phyloP scores from a whole-genome alignment of 441 rosid species.

The Lepidium campestre region DNA sequence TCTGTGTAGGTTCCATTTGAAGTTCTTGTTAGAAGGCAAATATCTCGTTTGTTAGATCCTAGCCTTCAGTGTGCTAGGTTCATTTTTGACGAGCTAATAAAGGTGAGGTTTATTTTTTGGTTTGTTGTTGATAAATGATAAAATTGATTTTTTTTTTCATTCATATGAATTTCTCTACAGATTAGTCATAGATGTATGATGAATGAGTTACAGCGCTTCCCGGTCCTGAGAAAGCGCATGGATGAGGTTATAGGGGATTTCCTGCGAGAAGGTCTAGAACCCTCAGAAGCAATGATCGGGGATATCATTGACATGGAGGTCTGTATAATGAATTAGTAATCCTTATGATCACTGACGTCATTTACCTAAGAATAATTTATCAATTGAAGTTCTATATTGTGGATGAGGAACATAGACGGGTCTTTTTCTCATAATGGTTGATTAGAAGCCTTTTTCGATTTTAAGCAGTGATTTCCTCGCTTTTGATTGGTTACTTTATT shows the following conservation, averaged over 20 bases:
- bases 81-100: slow-evolving; percentile 82
- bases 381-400: neutral
- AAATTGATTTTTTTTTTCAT: neutral
- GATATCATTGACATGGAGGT: slow-evolving; percentile 98
- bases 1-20: slow-evolving; percentile 84
- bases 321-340: neutral
- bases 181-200: slow-evolving; percentile 82
- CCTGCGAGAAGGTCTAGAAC: slow-evolving; percentile 87
- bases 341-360: neutral
- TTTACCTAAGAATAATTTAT: neutral
- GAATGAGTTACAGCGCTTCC: slow-evolving; percentile 78
- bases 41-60: slow-evolving; percentile 88
- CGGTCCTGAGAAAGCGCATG: slow-evolving; percentile 80
- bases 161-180: slow-evolving; percentile 36
- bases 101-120: slow-evolving; percentile 37
- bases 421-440: neutral
- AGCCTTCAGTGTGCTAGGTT: slow-evolving; percentile 96
- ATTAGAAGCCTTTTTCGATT: neutral
- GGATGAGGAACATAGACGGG: neutral
- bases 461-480: neutral
- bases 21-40: slow-evolving; percentile 91
- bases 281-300: slow-evolving; percentile 87
- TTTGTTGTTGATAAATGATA: neutral
- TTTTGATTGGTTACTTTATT: neutral
- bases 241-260: slow-evolving; percentile 91